phyloP scores from a whole-genome alignment of 805 yeast species.

The Candida pseudoglaebosa region DNA sequence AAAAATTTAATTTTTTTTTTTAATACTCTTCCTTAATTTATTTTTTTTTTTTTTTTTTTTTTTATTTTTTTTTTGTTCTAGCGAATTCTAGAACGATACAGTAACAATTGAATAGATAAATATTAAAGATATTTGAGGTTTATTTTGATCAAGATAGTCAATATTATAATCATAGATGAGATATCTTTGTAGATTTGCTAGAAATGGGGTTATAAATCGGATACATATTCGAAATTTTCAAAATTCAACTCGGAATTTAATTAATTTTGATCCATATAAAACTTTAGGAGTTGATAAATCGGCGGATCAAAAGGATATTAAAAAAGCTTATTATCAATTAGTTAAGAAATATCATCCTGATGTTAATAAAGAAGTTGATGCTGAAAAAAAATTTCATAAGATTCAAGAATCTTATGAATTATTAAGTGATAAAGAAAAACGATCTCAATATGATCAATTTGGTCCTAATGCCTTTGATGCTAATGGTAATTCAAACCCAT shows the following conservation, averaged over 20 bases:
- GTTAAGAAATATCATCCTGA: slow-evolving; percentile 97
- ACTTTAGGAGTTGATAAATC: slow-evolving; percentile 69
- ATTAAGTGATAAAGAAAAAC: slow-evolving; percentile 77
- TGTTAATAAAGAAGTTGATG: slow-evolving; percentile 84
- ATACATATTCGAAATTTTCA: slow-evolving; percentile 36
- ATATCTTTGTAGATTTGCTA: background rate
- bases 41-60: no score
- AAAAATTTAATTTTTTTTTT: background rate
- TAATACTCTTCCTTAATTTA: background rate
- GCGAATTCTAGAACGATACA: background rate
- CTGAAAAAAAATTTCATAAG: slow-evolving; percentile 86
- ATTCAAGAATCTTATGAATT: slow-evolving; percentile 94
- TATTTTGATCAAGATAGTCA: no score
- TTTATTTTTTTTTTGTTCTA: background rate
- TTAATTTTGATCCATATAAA: slow-evolving; percentile 73
- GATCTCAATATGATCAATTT: slow-evolving; percentile 85
- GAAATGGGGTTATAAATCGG: slow-evolving; percentile 5
- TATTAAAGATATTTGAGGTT: background rate
- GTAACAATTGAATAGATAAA: no score
- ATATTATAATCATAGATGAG: slow-evolving; percentile 3
- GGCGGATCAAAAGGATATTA: slow-evolving; percentile 81
- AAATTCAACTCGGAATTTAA: slow-evolving; percentile 22
- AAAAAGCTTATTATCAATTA: slow-evolving; percentile 87
- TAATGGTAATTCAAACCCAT: slow-evolving; percentile 49
- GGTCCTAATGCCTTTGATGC: slow-evolving; percentile 83